These are phyloP conservation scores for Kurtzmaniella quercitrusa DNA, from an alignment of 1,139 yeast species.

Conservation along the genomic window DNA sequence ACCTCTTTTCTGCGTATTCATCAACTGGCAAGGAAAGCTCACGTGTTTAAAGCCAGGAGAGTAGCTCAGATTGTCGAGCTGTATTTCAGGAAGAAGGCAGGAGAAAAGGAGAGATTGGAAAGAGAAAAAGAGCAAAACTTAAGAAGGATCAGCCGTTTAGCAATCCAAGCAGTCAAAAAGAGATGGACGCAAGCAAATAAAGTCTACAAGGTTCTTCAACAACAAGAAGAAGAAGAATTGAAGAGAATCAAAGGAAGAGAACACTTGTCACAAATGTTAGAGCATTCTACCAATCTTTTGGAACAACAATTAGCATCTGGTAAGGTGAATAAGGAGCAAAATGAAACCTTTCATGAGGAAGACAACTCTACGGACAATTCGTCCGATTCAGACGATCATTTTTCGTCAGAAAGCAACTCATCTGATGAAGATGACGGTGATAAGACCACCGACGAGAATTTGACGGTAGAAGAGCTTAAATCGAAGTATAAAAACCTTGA, in stretches of 20 bases:
- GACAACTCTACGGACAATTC: constrained; percentile 3
- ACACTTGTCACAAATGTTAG: constrained; percentile 82
- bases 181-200: constrained; percentile 91
- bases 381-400: constrained; percentile 17
- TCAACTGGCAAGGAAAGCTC: constrained; percentile 61
- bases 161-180: constrained; percentile 80
- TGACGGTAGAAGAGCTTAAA: constrained; percentile 63
- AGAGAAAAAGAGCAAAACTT: constrained; percentile 68
- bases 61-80: constrained; percentile 80
- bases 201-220: constrained; percentile 56
- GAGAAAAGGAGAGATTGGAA: constrained; percentile 80
- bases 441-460: constrained; percentile 38
- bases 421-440: constrained; percentile 21
- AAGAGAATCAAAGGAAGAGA: constrained; percentile 77
- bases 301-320: constrained; percentile 67
- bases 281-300: constrained; percentile 83
- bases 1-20: constrained; percentile 66
- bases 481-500: constrained; percentile 59
- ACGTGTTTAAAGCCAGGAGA: constrained; percentile 65
- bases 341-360: constrained; percentile 13
- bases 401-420: constrained; percentile 23
- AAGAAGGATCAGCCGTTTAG: constrained; percentile 67
- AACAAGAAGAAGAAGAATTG: constrained; percentile 61
- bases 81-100: constrained; percentile 80
- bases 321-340: constrained; percentile 18